phyloP scores from a whole-genome alignment of 352 stramenopile species.

The Peronosclerospora sorghi region DNA sequence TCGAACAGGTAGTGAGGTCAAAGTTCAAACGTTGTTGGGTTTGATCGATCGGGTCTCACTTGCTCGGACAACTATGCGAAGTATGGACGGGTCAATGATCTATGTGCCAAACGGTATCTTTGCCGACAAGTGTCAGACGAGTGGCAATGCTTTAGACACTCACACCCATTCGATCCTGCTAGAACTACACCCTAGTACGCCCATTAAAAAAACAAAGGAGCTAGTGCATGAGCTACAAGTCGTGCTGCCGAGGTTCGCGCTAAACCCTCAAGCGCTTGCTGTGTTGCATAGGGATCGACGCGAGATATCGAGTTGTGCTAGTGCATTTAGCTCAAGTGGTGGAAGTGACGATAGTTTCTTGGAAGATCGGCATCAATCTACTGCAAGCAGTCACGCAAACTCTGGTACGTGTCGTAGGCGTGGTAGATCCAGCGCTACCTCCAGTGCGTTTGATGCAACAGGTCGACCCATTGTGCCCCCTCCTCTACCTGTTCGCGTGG shows the following conservation, averaged over 20 bases:
- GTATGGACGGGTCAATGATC: conserved; percentile 49
- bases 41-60: conserved; percentile 75
- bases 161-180: conserved; percentile 46
- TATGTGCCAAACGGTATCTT: conserved; percentile 79
- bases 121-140: conserved; percentile 62
- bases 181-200: conserved; percentile 26
- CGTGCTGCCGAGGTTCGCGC: conserved; percentile 25
- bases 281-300: conserved; percentile 13
- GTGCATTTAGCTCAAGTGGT: conserved; percentile 17
- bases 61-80: conserved; percentile 55
- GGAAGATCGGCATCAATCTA: conserved; percentile 10
- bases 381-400: conserved; percentile 13
- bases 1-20: conserved; percentile 50
- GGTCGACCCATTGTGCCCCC: conserved; percentile 18
- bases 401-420: conserved; percentile 4
- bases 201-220: conserved; percentile 29
- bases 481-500: conserved; percentile 24
- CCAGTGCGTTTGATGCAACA: conserved; percentile 19
- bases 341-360: conserved; percentile 18
- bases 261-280: conserved; percentile 16
- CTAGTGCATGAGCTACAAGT: conserved; percentile 29
- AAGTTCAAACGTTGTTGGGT: conserved; percentile 34
- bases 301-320: conserved; percentile 20
- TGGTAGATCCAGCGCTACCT: conserved; percentile 12
- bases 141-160: conserved; percentile 32